Conservation (phyloP, 169 alveolate genomes). For the Cryptosporidium sp. region DNA sequence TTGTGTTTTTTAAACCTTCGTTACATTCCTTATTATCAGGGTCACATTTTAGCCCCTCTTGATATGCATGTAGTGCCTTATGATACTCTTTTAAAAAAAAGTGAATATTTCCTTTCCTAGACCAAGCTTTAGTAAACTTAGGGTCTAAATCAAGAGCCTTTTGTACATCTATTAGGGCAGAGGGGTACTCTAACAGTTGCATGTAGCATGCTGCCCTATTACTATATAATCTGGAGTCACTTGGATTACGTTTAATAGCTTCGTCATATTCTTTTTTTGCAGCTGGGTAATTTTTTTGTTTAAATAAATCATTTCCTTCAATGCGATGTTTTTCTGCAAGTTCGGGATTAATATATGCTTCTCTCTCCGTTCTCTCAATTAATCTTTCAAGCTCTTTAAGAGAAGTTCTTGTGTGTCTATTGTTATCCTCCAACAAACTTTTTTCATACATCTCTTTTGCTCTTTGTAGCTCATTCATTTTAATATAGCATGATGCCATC, state of each 20-base stretch:
- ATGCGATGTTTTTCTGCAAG: slow-evolving; percentile 90
- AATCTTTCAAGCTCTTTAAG: slow-evolving; percentile 92
- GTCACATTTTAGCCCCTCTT: slow-evolving; percentile 93
- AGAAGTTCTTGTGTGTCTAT: slow-evolving; percentile 91
- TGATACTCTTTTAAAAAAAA: slow-evolving; percentile 95
- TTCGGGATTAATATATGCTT: slow-evolving; percentile 94
- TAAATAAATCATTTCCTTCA: slow-evolving; percentile 91
- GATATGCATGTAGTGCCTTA: slow-evolving; percentile 95
- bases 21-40: slow-evolving; percentile 90
- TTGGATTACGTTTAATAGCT: slow-evolving; percentile 97
- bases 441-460: slow-evolving; percentile 92
- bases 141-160: slow-evolving; percentile 96
- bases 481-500: slow-evolving; percentile 88
- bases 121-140: slow-evolving; percentile 94
- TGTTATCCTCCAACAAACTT: slow-evolving; percentile 94
- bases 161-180: slow-evolving; percentile 93
- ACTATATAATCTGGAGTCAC: slow-evolving; percentile 93
- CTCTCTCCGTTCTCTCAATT: slow-evolving; percentile 91
- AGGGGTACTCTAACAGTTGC: slow-evolving; percentile 94
- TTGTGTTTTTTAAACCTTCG: slow-evolving; percentile 86
- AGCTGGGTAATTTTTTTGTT: slow-evolving; percentile 93
- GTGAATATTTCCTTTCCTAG: slow-evolving; percentile 95
- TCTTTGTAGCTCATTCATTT: slow-evolving; percentile 87
- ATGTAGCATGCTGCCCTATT: slow-evolving; percentile 97
- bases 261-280: slow-evolving; percentile 97